Percentiles rank a stretch among this genome's conserved stretches.
These are phyloP conservation scores for Jatropha curcas DNA, from an alignment of 345 rosid genomes.

Conservation along the genomic window DNA sequence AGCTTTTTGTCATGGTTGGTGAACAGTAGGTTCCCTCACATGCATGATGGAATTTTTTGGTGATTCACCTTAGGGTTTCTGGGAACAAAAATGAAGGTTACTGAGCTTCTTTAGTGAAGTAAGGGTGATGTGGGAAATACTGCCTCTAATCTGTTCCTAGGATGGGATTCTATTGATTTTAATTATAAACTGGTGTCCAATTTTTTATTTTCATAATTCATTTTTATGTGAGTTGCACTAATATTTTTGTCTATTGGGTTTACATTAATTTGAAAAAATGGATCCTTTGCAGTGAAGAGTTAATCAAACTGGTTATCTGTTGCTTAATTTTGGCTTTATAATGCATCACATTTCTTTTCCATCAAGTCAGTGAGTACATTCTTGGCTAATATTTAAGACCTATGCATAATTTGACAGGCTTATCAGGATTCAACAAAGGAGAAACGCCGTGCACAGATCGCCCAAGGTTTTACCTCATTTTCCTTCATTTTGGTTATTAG, in stretches of 20 bases:
- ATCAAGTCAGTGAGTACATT: neutral
- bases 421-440: slow-evolving; percentile 96
- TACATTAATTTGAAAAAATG: neutral
- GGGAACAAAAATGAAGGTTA: too few species aligned
- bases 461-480: slow-evolving; percentile 65
- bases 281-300: neutral
- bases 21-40: neutral
- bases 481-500: slow-evolving; percentile 3
- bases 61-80: too few species aligned
- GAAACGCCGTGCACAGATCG: slow-evolving; percentile 86
- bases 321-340: neutral
- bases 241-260: neutral
- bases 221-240: neutral
- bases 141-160: too few species aligned
- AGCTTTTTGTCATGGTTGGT: neutral
- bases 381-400: neutral
- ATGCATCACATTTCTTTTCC: neutral
- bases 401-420: slow-evolving; percentile 46
- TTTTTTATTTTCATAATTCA: neutral
- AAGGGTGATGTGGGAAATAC: too few species aligned
- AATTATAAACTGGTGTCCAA: too few species aligned
- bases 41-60: too few species aligned
- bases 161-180: too few species aligned
- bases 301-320: neutral
- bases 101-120: too few species aligned